These are phyloP conservation scores for Fusarium keratoplasticum DNA, from an alignment of 2,329 filamentous ascomycete genomes.

Conservation along the genomic window DNA sequence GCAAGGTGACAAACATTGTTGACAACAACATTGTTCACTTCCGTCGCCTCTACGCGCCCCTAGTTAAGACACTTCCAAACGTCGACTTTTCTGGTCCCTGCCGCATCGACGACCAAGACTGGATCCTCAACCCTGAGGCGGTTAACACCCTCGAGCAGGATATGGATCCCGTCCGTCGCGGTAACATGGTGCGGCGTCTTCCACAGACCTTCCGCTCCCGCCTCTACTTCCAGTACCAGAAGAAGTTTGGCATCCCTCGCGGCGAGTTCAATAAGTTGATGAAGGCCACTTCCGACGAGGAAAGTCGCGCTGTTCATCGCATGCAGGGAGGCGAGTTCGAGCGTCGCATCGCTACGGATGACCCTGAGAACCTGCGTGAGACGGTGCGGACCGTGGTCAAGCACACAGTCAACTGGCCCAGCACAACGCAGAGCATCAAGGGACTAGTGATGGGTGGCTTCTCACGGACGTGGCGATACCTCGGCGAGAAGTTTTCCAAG, in stretches of 20 bases:
- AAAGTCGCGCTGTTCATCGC: slow-evolving; percentile 74
- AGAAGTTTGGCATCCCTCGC: slow-evolving; percentile 86
- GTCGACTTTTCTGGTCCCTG: slow-evolving; percentile 76
- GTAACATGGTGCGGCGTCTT: slow-evolving; percentile 95
- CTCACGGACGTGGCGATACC: slow-evolving; percentile 76
- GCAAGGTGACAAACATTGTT: slow-evolving; percentile 95
- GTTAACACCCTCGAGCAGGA: slow-evolving; percentile 84
- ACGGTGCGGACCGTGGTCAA: slow-evolving; percentile 82
- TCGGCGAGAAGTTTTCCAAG: slow-evolving; percentile 83
- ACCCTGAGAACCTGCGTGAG: slow-evolving; percentile 72
- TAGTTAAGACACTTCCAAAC: slow-evolving; percentile 92
- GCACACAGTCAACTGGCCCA: slow-evolving; percentile 92
- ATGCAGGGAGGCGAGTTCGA: slow-evolving; percentile 89
- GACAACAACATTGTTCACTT: slow-evolving; percentile 92
- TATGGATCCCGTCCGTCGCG: slow-evolving; percentile 90
- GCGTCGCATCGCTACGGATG: slow-evolving; percentile 80
- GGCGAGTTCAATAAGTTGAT: slow-evolving; percentile 89
- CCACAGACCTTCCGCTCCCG: slow-evolving; percentile 88
- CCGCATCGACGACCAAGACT: slow-evolving; percentile 53
- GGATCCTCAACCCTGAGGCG: slow-evolving; percentile 58
- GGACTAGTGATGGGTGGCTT: slow-evolving; percentile 83
- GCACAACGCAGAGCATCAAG: slow-evolving; percentile 88
- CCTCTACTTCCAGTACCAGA: slow-evolving; percentile 94
- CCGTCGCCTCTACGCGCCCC: slow-evolving; percentile 87
- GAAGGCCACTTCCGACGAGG: slow-evolving; percentile 77